phyloP scores from a whole-genome alignment of 805 yeast genomes.

The Suhomyces kilbournensis region DNA sequence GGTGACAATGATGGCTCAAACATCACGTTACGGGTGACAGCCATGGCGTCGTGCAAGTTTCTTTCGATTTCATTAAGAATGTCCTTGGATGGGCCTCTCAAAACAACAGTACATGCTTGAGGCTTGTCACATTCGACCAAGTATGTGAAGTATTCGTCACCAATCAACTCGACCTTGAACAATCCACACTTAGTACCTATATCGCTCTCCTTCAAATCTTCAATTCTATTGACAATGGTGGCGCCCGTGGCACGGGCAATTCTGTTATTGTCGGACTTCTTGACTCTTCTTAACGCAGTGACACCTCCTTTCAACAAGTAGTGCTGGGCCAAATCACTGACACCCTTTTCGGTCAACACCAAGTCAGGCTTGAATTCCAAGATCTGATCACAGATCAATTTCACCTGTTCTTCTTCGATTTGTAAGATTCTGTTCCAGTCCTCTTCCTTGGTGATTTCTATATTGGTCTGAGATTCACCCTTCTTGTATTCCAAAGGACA shows the following conservation, averaged over 20 bases:
- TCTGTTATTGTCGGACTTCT: slow-evolving; percentile 93
- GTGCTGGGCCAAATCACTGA: slow-evolving; percentile 96
- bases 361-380: slow-evolving; percentile 85
- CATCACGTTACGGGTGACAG: slow-evolving; percentile 92
- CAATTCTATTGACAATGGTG: slow-evolving; percentile 91
- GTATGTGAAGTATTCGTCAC: slow-evolving; percentile 94
- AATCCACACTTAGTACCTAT: slow-evolving; percentile 86
- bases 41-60: slow-evolving; percentile 97
- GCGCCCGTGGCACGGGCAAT: slow-evolving; percentile 98
- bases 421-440: slow-evolving; percentile 95
- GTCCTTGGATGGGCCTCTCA: slow-evolving; percentile 97
- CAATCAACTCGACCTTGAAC: slow-evolving; percentile 91
- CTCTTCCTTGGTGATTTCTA: slow-evolving; percentile 92
- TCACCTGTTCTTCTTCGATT: slow-evolving; percentile 97
- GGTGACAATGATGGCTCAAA: slow-evolving; percentile 94
- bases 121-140: slow-evolving; percentile 80
- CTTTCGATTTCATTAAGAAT: slow-evolving; percentile 94
- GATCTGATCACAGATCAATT: slow-evolving; percentile 78
- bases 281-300: slow-evolving; percentile 88
- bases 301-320: slow-evolving; percentile 90
- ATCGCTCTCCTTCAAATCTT: slow-evolving; percentile 88
- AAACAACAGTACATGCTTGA: slow-evolving; percentile 86
- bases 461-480: slow-evolving; percentile 98
- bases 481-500: slow-evolving; percentile 97
- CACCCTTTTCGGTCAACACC: slow-evolving; percentile 97